Conservation (phyloP, 2,329 filamentous ascomycete species). For the Aspergillus fischeri region DNA sequence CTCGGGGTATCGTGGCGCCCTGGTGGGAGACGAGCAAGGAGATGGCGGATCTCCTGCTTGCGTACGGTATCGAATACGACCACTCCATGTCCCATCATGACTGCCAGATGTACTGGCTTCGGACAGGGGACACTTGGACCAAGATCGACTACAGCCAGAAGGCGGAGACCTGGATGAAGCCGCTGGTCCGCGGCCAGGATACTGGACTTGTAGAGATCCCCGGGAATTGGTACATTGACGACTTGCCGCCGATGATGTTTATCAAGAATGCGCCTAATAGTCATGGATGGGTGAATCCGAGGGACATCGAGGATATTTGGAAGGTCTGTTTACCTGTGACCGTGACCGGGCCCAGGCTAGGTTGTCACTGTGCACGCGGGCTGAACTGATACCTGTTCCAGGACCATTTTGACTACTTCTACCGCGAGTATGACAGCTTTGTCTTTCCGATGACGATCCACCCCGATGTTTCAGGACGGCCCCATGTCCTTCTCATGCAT, state of each 20-base stretch:
- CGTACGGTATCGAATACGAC: slow-evolving; percentile 43
- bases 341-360: neutral
- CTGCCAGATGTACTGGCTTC: slow-evolving; percentile 43
- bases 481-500: slow-evolving; percentile 70
- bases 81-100: slow-evolving; percentile 45
- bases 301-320: slow-evolving; percentile 59
- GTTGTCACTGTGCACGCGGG: slow-evolving; percentile 38
- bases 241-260: slow-evolving; percentile 45
- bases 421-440: slow-evolving; percentile 71
- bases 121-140: slow-evolving; percentile 43
- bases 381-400: slow-evolving; percentile 28
- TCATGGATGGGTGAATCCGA: slow-evolving; percentile 56
- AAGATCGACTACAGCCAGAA: slow-evolving; percentile 43
- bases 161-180: slow-evolving; percentile 45
- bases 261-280: slow-evolving; percentile 48
- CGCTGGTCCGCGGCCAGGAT: slow-evolving; percentile 43
- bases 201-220: slow-evolving; percentile 44
- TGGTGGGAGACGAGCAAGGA: slow-evolving; percentile 72
- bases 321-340: slow-evolving; percentile 15
- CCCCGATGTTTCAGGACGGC: slow-evolving; percentile 67
- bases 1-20: slow-evolving; percentile 67
- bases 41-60: slow-evolving; percentile 49
- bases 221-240: slow-evolving; percentile 43
- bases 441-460: slow-evolving; percentile 75
- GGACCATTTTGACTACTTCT: slow-evolving; percentile 64